Conservation (phyloP, 768 basidiomycete genomes). For the Hygrocybe coccinea region DNA sequence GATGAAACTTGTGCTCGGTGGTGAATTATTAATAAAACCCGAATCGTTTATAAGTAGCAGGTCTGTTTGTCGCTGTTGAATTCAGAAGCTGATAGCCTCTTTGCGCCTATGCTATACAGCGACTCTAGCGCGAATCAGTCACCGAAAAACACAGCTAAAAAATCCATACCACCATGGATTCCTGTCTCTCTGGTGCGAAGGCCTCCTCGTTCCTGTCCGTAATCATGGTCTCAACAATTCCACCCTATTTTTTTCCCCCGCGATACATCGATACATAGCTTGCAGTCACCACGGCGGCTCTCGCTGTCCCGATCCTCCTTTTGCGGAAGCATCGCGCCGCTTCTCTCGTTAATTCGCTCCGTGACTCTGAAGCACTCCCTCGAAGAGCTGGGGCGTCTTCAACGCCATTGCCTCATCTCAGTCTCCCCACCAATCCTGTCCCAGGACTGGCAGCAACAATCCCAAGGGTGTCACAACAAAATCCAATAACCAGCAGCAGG, state of each 20-base stretch:
- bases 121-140: too few species aligned
- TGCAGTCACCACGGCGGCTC: slow-evolving; percentile 2
- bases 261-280: too few species aligned
- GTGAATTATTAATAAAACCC: too few species aligned
- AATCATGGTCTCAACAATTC: not conserved
- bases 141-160: too few species aligned
- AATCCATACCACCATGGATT: too few species aligned
- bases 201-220: too few species aligned
- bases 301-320: slow-evolving; percentile 3
- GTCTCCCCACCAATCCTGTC: not conserved
- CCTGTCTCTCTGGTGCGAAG: too few species aligned
- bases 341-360: not conserved
- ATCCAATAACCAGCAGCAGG: not conserved
- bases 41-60: too few species aligned
- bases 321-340: slow-evolving; percentile 1
- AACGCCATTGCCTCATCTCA: not conserved
- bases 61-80: too few species aligned
- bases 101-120: too few species aligned
- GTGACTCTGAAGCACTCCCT: not conserved
- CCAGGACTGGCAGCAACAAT: not conserved
- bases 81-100: too few species aligned
- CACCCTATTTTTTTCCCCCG: not conserved
- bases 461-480: not conserved
- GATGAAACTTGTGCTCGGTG: too few species aligned
- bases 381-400: not conserved